Percentiles rank a stretch among this genome's conserved stretches.
Conservation (phyloP, 2,329 filamentous ascomycete genomes). For the Scleromitrula shiraiana region DNA sequence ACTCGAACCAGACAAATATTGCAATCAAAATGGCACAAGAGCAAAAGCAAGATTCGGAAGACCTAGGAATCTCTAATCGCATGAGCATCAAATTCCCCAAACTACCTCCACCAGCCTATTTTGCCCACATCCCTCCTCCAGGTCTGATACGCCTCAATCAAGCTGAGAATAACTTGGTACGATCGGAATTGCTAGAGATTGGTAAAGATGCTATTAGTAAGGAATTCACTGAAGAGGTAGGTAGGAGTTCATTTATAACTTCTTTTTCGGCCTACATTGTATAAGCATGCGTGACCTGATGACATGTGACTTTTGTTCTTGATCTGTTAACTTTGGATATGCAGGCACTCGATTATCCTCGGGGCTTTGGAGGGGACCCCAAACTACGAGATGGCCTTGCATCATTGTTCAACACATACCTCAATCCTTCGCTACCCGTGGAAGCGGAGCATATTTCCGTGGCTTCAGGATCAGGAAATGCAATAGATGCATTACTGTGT, state of each 20-base stretch:
- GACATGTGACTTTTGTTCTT: not conserved
- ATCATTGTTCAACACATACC: not conserved
- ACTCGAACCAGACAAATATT: not conserved
- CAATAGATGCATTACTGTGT: not conserved
- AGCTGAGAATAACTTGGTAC: not conserved
- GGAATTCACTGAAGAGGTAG: not conserved
- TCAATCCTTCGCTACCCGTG: not conserved
- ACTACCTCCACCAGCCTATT: not conserved
- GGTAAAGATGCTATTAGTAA: not conserved
- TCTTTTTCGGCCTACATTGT: too few relatives aligned
- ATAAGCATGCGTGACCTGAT: too few relatives aligned
- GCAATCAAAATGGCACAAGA: not conserved
- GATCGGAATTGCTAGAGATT: not conserved
- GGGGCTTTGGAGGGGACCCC: not conserved
- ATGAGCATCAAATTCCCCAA: not conserved
- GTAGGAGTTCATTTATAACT: not conserved
- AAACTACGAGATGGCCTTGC: not conserved
- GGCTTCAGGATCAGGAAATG: not conserved
- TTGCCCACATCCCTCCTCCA: not conserved
- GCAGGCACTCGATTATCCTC: not conserved
- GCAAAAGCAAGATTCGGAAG: not conserved
- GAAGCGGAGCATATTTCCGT: not conserved
- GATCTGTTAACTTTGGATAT: not conserved
- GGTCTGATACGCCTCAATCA: not conserved
- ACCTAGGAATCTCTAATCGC: not conserved